Conservation (phyloP, 1,139 yeast genomes). For the Nakaseomyces bracarensis region DNA sequence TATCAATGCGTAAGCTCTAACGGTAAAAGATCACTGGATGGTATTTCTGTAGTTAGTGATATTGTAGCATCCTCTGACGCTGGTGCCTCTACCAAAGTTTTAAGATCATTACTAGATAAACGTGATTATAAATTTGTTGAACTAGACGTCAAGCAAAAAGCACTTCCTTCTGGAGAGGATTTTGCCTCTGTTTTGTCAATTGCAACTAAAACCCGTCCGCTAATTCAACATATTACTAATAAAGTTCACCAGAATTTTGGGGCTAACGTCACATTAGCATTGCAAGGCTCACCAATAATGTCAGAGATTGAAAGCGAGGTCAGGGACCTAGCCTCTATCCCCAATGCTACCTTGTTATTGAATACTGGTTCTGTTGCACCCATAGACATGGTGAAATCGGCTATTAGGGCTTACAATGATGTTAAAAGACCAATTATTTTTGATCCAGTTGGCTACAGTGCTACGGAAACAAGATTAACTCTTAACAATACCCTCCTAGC, state of each 20-base stretch:
- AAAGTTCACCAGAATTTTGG: conserved; percentile 82
- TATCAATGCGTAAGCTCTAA: conserved; percentile 39
- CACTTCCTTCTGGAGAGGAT: conserved; percentile 6
- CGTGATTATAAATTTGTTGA: conserved; percentile 13
- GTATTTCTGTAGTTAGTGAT: conserved; percentile 81
- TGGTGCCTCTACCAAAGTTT: conserved; percentile 41
- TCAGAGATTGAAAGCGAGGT: conserved; percentile 69
- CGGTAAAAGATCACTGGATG: conserved; percentile 50
- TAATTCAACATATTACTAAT: conserved; percentile 85
- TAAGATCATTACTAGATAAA: conserved; percentile 19
- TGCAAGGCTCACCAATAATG: conserved; percentile 89
- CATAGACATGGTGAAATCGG: conserved; percentile 42
- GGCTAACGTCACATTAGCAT: conserved; percentile 81
- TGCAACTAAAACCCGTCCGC: conserved; percentile 36
- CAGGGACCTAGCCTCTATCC: conserved; percentile 51
- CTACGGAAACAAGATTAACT: conserved; percentile 50
- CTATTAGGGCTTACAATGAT: conserved; percentile 51
- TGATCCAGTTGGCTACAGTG: conserved; percentile 93
- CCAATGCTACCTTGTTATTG: conserved; percentile 49
- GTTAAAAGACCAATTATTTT: conserved; percentile 57
- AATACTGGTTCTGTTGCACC: conserved; percentile 69
- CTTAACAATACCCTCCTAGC: conserved; percentile 46
- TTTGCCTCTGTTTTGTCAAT: conserved; percentile 15
- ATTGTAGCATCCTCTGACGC: conserved; percentile 67
- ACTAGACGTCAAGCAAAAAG: conserved; percentile 6